Evolutionary conservation across 805 yeast species (phyloP), one percentile per base, ranked within the genome.

Genomic region (Candida easanensis): DNA sequence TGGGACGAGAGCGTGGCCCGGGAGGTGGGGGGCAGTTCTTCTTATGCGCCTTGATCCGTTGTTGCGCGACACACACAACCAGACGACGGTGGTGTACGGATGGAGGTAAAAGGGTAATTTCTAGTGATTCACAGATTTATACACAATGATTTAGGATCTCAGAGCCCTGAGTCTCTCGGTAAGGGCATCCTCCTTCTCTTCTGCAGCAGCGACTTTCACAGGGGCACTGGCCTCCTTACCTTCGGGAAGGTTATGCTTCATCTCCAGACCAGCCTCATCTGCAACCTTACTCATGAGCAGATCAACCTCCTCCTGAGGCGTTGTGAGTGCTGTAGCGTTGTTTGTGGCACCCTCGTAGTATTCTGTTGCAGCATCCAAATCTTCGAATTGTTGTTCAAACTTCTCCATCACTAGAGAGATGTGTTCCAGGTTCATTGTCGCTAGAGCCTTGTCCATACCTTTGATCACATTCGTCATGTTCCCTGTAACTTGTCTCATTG

Each of bases 361-460:
- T 51, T 89, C 85, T 0, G 97, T 84, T 25, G 95, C 79, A 7
- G 96, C 93, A 62, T 93, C 99, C 54, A 93, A 69, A 57, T 93
- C 98, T 65, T 93, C 98, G 57, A 93, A 93, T 63, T 93, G 99
- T 44, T 75, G 79, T 64, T 93, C 99, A 62, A 93, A 93, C 63
- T 88, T 90, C 64, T 93, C 99, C 98, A 93, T 93, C 11, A 93
- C 91, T 65, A 89, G 66, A 5, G 97, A 88, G 23, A 93, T 93
- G 54, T 79, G 80, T 64, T 93, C 98, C 49, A 93, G 69, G 63
- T 93, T 93, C 99, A 93, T 93, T 18, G 91, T 82, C 57, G 88
- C 93, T 68, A 93, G 76, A 1, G 99, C 99, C 57, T 79, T 82
- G 64, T 93, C 99, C 98, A 93, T 91, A 9, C 97, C 97, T 58